Evolutionary conservation across 768 basidiomycete species (phyloP).

Genomic region (Naganishia onofrii): DNA sequence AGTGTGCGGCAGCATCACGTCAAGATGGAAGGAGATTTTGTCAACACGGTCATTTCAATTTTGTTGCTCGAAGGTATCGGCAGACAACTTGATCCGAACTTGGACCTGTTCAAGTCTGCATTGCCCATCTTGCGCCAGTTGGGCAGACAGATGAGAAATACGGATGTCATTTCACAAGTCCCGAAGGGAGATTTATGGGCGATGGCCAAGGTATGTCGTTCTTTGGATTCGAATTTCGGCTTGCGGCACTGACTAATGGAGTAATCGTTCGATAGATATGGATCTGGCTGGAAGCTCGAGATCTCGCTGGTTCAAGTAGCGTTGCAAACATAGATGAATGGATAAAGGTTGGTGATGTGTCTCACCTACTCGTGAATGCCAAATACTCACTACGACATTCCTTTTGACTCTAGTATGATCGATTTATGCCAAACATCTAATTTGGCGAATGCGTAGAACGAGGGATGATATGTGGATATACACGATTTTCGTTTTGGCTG

Average conservation of each 20-base stretch:
- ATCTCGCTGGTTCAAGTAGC: constrained; percentile 70
- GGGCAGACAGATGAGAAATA: constrained; percentile 82
- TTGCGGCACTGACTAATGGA: constrained; percentile 12
- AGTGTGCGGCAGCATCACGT: constrained; percentile 89
- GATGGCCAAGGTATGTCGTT: constrained; percentile 72
- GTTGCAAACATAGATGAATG: constrained; percentile 79
- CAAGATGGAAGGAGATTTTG: constrained; percentile 97
- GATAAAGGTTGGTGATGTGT: constrained; percentile 65
- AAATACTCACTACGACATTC: background rate
- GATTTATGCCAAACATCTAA: constrained; percentile 17
- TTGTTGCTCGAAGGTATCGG: constrained; percentile 93
- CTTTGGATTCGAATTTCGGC: background rate
- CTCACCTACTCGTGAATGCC: background rate
- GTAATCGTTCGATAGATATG: constrained; percentile 62
- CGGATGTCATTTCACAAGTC: constrained; percentile 62
- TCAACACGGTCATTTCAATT: constrained; percentile 95
- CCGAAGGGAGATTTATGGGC: constrained; percentile 74
- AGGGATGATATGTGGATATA: background rate
- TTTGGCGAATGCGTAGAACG: background rate
- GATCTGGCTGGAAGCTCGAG: constrained; percentile 89
- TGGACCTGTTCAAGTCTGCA: constrained; percentile 94
- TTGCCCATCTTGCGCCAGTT: constrained; percentile 88
- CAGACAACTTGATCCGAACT: constrained; percentile 79
- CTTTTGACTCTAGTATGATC: constrained; percentile 9
- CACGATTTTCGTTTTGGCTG: background rate